Evolutionary conservation across 1,284 basidiomycete species (phyloP), one percentile per base, ranked within the genome.

Genomic region (Tilletia horrida): DNA sequence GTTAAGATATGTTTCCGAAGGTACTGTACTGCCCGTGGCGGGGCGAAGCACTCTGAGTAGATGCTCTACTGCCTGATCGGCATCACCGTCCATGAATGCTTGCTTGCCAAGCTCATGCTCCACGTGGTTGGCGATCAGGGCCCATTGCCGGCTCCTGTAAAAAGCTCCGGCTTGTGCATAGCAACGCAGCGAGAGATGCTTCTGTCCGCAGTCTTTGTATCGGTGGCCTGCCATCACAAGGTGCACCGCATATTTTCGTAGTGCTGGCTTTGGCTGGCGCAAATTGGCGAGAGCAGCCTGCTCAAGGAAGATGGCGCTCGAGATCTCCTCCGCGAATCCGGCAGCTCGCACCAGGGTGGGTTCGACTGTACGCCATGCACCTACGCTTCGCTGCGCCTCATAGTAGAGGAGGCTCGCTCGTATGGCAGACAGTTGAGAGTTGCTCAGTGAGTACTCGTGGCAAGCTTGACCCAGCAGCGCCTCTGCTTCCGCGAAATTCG

Each of bases 151-250:
- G 0, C 40, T 23, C 2, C 62, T 50, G 25, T 78, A 79, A 13
- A 75, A 69, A 14, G 69, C 43, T 1, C 71, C 72, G 0, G 73
- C 71, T 2, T 68, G 69, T 16, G 69, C 65, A 57, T 76, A 80
- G 67, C 76, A 76, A 1, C 72, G 65, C 7, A 76, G 64, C 13
- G 67, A 69, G 9, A 73, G 44, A 29, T 29, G 25, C 70, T 84
- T 78, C 59, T 85, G 85, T 27, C 85, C 86, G 14, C 84, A 84
- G n/a, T 84, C 84, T 71, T 85, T 84, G 69, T 85, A 87, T 45
- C 84, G 76, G 55, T 83, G 79, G 0, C 84, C 85, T 0, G 85
- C 85, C 73, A 85, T 81, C 43, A 84, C 80, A 64, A 86, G 77
- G 63, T 85, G 83, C 47, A 84, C 79, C 0, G 84, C 85, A 47